These are phyloP conservation scores for Citrus cavaleriei DNA, from an alignment of 345 rosid species.

Conservation along the genomic window DNA sequence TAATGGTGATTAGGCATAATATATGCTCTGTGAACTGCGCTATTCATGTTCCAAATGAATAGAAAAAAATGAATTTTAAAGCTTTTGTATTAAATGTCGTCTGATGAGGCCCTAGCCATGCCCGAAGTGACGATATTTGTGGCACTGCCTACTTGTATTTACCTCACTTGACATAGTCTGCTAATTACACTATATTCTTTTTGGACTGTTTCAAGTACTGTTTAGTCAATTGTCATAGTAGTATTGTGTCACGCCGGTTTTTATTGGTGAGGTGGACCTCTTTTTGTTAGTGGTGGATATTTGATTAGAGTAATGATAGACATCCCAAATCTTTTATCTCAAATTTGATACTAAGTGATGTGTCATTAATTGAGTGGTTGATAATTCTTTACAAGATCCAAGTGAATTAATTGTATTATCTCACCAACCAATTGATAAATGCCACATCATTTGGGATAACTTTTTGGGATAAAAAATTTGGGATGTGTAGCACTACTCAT, in stretches of 20 bases:
- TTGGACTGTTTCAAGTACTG: background rate
- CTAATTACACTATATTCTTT: background rate
- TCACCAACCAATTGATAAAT: too few relatives aligned
- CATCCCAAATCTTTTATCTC: too few relatives aligned
- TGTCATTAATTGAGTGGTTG: too few relatives aligned
- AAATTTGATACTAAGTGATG: too few relatives aligned
- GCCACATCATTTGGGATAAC: too few relatives aligned
- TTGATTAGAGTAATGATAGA: too few relatives aligned
- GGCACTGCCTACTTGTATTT: background rate
- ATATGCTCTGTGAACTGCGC: background rate
- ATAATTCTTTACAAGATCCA: too few relatives aligned
- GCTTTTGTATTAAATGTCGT: background rate
- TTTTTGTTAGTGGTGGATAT: background rate
- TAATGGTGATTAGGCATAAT: background rate
- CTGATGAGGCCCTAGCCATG: too few relatives aligned
- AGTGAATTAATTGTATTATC: too few relatives aligned
- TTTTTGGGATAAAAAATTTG: too few relatives aligned
- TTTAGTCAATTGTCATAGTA: background rate
- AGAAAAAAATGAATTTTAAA: too few relatives aligned
- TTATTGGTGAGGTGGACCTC: background rate
- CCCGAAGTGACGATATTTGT: background rate
- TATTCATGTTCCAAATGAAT: background rate
- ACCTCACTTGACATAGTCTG: background rate
- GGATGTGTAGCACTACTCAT: too few relatives aligned
- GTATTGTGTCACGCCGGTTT: background rate